Percentiles rank a stretch among this genome's conserved stretches.
These are phyloP conservation scores for Pascua sp. DNA, from an alignment of 1,284 basidiomycete species.

Conservation along the genomic window DNA sequence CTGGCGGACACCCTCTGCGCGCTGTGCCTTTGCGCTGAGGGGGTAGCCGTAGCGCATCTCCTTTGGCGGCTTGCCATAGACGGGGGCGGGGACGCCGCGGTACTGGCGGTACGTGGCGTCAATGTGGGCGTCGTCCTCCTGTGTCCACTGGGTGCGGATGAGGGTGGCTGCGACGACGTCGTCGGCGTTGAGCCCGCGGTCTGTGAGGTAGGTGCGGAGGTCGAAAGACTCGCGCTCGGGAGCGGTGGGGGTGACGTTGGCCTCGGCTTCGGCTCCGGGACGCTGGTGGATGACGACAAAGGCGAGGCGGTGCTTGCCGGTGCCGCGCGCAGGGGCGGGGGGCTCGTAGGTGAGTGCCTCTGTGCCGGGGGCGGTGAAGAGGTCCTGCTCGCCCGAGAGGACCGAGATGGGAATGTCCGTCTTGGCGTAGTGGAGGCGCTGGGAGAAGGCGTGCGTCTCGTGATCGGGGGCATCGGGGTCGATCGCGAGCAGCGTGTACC, in stretches of 20 bases:
- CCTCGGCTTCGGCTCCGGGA: not conserved
- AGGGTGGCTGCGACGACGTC: conserved; percentile 35
- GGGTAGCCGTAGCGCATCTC: conserved; percentile 41
- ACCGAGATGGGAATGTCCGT: conserved; percentile 77
- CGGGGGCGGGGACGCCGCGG: conserved; percentile 55
- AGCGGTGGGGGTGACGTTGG: conserved; percentile 4
- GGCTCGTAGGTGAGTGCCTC: conserved; percentile 41
- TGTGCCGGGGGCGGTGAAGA: conserved; percentile 26
- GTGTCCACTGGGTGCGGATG: conserved; percentile 34
- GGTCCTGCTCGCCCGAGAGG: conserved; percentile 52
- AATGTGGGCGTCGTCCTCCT: conserved; percentile 30
- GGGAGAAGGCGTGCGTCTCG: conserved; percentile 61
- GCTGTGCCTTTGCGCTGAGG: conserved; percentile 27
- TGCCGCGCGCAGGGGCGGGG: conserved; percentile 34
- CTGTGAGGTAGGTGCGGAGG: conserved; percentile 27
- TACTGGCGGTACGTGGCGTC: conserved; percentile 24
- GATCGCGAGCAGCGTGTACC: conserved; percentile 83
- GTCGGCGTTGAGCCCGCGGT: conserved; percentile 10
- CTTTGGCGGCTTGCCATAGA: conserved; percentile 62
- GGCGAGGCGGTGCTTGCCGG: conserved; percentile 37
- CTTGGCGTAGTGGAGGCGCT: conserved; percentile 84
- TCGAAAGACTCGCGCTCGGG: conserved; percentile 29
- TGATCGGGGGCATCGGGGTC: conserved; percentile 84
- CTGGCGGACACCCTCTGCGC: conserved; percentile 25
- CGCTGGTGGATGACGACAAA: conserved; percentile 34